Base-by-base conservation (phyloP, 768 basidiomycete species). In the Calocera viscosa region DNA sequence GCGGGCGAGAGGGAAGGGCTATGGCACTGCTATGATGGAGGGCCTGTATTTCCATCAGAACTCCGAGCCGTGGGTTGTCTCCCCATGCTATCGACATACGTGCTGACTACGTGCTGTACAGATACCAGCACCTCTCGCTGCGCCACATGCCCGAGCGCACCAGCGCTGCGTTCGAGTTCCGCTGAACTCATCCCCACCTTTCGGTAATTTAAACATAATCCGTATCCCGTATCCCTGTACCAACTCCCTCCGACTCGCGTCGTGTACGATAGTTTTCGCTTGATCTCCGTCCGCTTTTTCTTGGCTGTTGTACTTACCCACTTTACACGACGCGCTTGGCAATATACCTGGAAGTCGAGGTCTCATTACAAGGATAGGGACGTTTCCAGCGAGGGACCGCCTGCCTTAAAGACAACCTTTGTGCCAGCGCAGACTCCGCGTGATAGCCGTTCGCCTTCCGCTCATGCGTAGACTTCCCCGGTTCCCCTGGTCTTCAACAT, bases 21-120 rank as follows among this genome's bases (percentile, higher is more conserved):
- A 41, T 26, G 68, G 72, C 33, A 80, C 83, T 63, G 90, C 89
- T 2, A 85, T 85, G 30, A 91, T 91, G 89, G 88, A 83, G 70
- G 90, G 93, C 39, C 94, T 91, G 78, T 95, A 94, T 77, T 94
- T 90, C 78, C 91, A 94, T 76, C 87, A 88, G 80, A 89, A 92
- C 75, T 93, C 90, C 66, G 90, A 91, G 73, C 91, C 91, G 91
- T 93, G 73, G 78, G 89, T 84, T 32, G 17, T 16, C n/a, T 22
- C 1, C n/a, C 49, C 72, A 30, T 65, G 68, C 28, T 19, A 39
- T 11, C 24, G 39, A 14, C 49, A 10, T 19, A 65, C 47, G 24
- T 39, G 30, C 34, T 64, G 49, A 35, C 24, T 22, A 64, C 10
- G 2, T 41, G 14, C 10, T 65, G 49, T 66, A 32, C 73, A 91